Conservation (phyloP, 345 rosid genomes). For the Aegle marmelos region DNA sequence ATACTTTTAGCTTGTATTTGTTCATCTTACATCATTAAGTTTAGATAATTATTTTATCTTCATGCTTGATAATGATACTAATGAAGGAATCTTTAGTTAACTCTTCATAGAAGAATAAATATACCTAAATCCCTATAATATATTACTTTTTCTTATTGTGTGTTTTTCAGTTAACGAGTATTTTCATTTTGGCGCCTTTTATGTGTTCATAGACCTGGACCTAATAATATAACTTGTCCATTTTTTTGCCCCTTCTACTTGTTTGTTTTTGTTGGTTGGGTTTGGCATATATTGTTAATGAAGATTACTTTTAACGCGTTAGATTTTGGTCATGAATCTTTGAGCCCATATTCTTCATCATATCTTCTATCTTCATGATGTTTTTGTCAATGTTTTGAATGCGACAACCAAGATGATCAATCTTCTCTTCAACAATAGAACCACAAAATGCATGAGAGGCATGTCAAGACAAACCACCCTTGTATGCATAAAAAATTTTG, state of each 20-base stretch:
- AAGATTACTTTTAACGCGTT: not conserved
- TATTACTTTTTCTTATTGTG: not conserved
- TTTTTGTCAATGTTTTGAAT: no score
- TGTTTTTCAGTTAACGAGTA: not conserved
- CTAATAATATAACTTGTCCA: no score
- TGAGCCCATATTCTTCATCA: no score
- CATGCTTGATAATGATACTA: no score
- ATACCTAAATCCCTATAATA: not conserved
- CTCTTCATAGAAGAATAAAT: not conserved
- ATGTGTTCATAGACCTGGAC: not conserved
- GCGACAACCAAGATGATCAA: no score
- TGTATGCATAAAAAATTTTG: no score
- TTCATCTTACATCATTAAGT: no score
- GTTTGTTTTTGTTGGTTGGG: not conserved
- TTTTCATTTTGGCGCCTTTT: not conserved
- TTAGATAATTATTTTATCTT: no score
- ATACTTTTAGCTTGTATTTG: no score
- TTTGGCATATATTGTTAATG: not conserved
- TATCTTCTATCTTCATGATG: no score
- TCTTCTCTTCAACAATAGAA: no score
- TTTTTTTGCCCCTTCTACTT: not conserved
- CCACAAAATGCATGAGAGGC: rapidly evolving
- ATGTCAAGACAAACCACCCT: no score
- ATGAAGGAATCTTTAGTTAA: not conserved
- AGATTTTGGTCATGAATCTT: not conserved